Evolutionary conservation across 2,329 filamentous ascomycete genomes (phyloP).

Genomic region (Sclerotinia sclerotiorum): DNA sequence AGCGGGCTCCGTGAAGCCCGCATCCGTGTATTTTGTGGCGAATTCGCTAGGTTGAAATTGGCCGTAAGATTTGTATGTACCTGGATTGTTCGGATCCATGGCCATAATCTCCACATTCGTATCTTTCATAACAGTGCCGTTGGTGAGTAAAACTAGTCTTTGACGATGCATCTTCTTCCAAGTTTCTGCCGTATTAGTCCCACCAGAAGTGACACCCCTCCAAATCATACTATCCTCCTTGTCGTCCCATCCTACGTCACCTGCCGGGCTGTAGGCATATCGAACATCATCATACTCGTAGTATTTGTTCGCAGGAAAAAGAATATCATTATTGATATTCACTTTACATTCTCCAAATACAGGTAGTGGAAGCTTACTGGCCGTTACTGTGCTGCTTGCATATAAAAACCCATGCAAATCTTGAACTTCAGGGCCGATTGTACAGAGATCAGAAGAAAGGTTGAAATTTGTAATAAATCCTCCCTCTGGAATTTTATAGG

Average conservation of each 20-base stretch:
- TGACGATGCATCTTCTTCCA: conserved; percentile 59
- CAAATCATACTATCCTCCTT: conserved; percentile 60
- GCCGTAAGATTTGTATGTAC: conserved; percentile 43
- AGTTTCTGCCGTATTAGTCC: conserved; percentile 49
- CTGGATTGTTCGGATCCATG: conserved; percentile 41
- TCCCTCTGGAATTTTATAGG: conserved; percentile 49
- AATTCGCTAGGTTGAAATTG: conserved; percentile 46
- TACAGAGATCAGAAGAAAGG: conserved; percentile 57
- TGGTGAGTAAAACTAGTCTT: conserved; percentile 56
- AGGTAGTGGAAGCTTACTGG: conserved; percentile 56
- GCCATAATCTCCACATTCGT: conserved; percentile 42
- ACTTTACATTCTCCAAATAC: conserved; percentile 64
- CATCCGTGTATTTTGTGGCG: conserved; percentile 39
- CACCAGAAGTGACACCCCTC: conserved; percentile 66
- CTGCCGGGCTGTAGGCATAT: conserved; percentile 56
- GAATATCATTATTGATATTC: conserved; percentile 62
- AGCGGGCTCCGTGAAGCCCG: conserved; percentile 42
- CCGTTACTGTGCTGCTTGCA: conserved; percentile 52
- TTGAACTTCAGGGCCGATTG: conserved; percentile 51
- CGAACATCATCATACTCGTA: conserved; percentile 53
- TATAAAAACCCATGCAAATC: conserved; percentile 58
- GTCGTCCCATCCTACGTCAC: conserved; percentile 57
- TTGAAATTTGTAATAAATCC: conserved; percentile 59
- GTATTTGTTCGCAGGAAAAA: conserved; percentile 66
- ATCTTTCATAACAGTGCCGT: conserved; percentile 49